These are phyloP conservation scores for Lablab purpureus DNA, from an alignment of 306 rosid genomes.

Conservation along the genomic window DNA sequence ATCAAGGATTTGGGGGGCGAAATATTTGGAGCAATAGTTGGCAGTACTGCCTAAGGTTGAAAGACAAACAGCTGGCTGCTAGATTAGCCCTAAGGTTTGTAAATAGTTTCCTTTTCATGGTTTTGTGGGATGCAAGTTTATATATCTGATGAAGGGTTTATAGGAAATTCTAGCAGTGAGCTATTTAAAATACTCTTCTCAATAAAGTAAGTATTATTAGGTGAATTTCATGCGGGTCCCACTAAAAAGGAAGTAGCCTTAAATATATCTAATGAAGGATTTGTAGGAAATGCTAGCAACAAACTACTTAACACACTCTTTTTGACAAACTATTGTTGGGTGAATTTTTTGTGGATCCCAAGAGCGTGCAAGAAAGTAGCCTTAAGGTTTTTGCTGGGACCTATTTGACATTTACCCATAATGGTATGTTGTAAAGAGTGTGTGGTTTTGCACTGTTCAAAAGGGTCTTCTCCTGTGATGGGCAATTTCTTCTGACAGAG, in stretches of 20 bases:
- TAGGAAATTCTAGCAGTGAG: neutral
- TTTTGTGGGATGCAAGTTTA: constrained; percentile 38
- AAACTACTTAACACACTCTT: neutral
- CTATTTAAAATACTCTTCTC: neutral
- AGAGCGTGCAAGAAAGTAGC: neutral
- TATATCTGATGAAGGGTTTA: constrained; percentile 1
- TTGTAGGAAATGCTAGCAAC: constrained; percentile 6
- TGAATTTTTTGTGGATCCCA: neutral
- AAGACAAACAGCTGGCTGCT: constrained; percentile 90
- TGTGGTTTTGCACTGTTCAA: neutral
- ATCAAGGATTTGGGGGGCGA: constrained; percentile 68
- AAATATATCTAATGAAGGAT: neutral
- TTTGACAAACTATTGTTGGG: neutral
- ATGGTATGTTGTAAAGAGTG: neutral
- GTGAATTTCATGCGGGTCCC: neutral
- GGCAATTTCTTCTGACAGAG: constrained; percentile 18
- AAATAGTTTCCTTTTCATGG: constrained; percentile 39
- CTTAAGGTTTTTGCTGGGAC: neutral
- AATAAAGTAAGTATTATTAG: neutral
- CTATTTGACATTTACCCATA: neutral
- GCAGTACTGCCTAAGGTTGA: constrained; percentile 98
- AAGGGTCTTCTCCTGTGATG: constrained; percentile 20
- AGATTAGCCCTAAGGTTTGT: constrained; percentile 87
- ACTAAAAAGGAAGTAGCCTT: neutral
- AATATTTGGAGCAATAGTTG: constrained; percentile 84